phyloP scores from a whole-genome alignment of 805 yeast species.

The Hanseniaspora meyeri region DNA sequence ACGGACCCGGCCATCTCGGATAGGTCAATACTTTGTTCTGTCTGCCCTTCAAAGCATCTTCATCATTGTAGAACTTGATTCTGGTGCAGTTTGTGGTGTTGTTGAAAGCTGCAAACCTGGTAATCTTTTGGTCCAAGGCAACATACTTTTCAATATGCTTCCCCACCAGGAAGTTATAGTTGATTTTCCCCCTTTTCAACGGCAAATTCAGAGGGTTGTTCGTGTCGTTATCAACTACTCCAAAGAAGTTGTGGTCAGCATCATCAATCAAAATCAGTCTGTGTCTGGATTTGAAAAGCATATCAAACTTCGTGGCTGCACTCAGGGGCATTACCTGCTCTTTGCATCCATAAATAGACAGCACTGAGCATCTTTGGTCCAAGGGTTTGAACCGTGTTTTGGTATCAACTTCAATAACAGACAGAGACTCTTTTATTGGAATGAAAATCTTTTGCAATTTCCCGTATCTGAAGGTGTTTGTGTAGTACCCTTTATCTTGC shows the following conservation, averaged over 20 bases:
- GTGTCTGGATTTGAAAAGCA: conserved; percentile 44
- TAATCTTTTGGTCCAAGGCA: conserved; percentile 35
- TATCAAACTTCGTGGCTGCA: conserved; percentile 50
- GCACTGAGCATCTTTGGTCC: conserved; percentile 37
- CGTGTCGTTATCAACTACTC: conserved; percentile 29
- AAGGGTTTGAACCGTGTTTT: conserved; percentile 29
- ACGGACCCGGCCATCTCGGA: conserved; percentile 22
- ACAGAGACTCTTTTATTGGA: conserved; percentile 39
- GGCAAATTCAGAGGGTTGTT: conserved; percentile 32
- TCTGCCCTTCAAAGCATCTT: not conserved
- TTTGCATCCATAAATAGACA: conserved; percentile 58
- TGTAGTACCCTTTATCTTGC: conserved; percentile 30
- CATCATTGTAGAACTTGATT: not conserved
- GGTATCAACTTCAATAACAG: conserved; percentile 40
- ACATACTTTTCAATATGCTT: conserved; percentile 27
- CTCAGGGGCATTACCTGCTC: conserved; percentile 55
- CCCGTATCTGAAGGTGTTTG: conserved; percentile 41
- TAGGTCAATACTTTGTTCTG: not conserved
- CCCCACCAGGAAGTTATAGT: conserved; percentile 46
- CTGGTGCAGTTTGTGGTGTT: conserved; percentile 5
- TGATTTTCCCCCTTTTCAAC: conserved; percentile 36
- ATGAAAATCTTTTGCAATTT: conserved; percentile 32
- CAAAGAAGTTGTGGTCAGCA: conserved; percentile 78
- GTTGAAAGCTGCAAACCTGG: conserved; percentile 36
- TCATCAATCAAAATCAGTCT: conserved; percentile 43